A percentile compares a stretch with the other conserved stretches of the same genome.
phyloP scores from a whole-genome alignment of 1,139 yeast species.

The Geotrichum citri-aurantii region DNA sequence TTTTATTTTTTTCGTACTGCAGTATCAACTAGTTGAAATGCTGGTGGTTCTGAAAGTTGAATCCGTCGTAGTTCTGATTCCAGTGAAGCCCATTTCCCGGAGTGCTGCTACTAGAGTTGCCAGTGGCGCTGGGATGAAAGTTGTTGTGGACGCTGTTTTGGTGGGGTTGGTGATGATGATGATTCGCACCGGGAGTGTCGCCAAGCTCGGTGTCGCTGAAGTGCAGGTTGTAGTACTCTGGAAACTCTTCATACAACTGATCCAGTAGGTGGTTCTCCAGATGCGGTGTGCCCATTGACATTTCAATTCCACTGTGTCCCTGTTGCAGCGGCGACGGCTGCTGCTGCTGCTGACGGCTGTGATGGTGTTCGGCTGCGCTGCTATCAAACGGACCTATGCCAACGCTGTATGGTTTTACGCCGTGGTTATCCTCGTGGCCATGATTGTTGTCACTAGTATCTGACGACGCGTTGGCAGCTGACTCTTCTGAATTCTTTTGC shows the following conservation, averaged over 20 bases:
- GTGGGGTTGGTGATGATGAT: background rate
- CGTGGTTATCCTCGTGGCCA: background rate
- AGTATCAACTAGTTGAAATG: background rate
- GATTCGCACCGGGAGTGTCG: background rate
- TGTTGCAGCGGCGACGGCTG: background rate
- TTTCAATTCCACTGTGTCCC: background rate
- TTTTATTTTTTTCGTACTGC: background rate
- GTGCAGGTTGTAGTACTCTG: background rate
- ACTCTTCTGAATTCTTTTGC: background rate
- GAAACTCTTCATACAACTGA: background rate
- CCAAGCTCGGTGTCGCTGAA: background rate
- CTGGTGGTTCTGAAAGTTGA: background rate
- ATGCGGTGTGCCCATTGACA: background rate
- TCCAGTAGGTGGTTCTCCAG: background rate
- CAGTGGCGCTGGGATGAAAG: background rate
- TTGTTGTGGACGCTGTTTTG: background rate
- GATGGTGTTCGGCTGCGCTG: background rate
- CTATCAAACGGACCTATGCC: background rate
- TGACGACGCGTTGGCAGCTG: background rate
- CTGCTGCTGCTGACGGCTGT: background rate
- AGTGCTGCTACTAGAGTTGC: background rate
- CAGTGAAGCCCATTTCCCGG: background rate
- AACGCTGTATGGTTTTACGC: background rate
- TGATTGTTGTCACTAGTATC: background rate
- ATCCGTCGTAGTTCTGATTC: background rate